Evolutionary conservation across 352 stramenopile species (phyloP), one percentile per base, ranked within the genome.

Genomic region (Pythium grandisporangium): DNA sequence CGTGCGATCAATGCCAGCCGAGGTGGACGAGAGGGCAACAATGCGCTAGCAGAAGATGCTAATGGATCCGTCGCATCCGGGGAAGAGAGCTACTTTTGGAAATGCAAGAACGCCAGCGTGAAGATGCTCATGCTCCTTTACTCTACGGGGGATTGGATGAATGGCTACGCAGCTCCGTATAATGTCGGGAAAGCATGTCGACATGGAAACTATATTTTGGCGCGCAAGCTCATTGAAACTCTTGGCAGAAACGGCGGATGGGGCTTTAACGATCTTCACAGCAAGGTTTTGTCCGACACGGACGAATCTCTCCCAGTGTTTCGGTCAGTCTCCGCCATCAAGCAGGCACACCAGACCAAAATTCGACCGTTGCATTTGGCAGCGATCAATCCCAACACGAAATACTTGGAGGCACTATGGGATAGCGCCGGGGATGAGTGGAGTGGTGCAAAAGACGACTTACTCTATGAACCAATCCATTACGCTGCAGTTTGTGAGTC

Each of bases 1-100:
- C 66, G 77, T 13, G 73, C 76, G 17, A 80, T 90, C 45, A 90
- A 90, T 37, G 77, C 77, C 12, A 90, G 77, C 63, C 77, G 77
- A 5, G 73, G 73, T 6, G 77, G 77, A 2, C 81, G 78, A 36
- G 77, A 90, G 55, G 77, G 77, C 30, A 85, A 87, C 40, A 87
- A 87, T 12, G 77, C 77, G 5, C 47, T 90, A 1, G 52, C 86
- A 13, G 61, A 53, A 19, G 76, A 89, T 34, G n/a, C 29, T 1
- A 46, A 39, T 16, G 37, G 21, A 4, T 26, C 34, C 23, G 11
- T 55, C 16, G 29, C 36, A 1, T 10, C 23, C 3, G n/a, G 49
- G 10, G 37, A 39, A 24, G 58, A 60, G 7, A 44, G 53, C 4
- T 67, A 60, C 20, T 45, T 84, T 7, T 87, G 70, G 70, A 45